Percentiles rank a stretch among this genome's conserved stretches.
Evolutionary conservation across 1,284 basidiomycete species (phyloP).

Genomic region (Leccinum solheimii): DNA sequence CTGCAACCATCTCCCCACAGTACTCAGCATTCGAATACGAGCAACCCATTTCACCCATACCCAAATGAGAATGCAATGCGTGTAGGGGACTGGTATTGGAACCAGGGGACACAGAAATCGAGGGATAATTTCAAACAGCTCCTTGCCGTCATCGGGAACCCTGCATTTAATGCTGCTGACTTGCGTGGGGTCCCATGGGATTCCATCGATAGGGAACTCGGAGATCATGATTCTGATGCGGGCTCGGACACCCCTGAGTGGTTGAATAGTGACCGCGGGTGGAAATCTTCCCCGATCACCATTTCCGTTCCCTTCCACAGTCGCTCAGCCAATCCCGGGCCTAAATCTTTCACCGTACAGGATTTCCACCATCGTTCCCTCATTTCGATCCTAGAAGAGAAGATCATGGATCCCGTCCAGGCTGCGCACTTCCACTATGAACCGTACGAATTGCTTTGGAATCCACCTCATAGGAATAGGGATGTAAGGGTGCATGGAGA

Average conservation of each 20-base stretch:
- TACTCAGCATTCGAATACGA: background rate
- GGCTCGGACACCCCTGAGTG: background rate
- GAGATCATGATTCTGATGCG: background rate
- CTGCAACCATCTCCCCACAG: background rate
- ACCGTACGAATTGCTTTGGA: background rate
- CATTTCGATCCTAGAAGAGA: background rate
- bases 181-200: background rate
- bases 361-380: background rate
- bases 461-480: background rate
- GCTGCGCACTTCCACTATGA: background rate
- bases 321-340: background rate
- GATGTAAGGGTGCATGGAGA: background rate
- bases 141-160: background rate
- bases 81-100: background rate
- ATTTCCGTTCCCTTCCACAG: background rate
- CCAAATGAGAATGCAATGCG: background rate
- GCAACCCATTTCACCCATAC: rapidly evolving
- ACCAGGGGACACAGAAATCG: background rate
- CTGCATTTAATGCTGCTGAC: background rate
- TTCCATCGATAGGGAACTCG: background rate
- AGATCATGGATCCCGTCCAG: background rate
- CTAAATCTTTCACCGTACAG: rapidly evolving
- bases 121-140: background rate
- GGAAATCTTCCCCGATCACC: background rate
- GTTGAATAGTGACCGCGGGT: background rate